These are phyloP conservation scores for Colletotrichum theobromicola DNA, from an alignment of 2,329 filamentous ascomycete genomes.

Conservation along the genomic window DNA sequence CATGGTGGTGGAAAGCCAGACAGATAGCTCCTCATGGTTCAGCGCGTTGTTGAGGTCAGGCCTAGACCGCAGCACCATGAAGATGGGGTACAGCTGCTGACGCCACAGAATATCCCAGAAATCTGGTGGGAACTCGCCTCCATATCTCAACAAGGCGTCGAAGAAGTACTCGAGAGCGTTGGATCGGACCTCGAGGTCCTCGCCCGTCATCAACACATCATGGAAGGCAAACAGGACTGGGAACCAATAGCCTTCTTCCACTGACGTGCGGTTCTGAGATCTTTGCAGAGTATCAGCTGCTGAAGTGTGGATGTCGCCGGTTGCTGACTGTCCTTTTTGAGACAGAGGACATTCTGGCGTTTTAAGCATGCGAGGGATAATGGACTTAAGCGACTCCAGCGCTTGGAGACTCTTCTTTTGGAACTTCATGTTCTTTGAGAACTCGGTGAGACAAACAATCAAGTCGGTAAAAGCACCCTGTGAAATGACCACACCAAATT, in stretches of 20 bases:
- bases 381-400: slow-evolving; percentile 92
- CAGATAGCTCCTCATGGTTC: slow-evolving; percentile 95
- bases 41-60: slow-evolving; percentile 95
- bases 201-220: slow-evolving; percentile 98
- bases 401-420: slow-evolving; percentile 98
- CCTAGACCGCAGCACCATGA: slow-evolving; percentile 95
- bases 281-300: slow-evolving; percentile 48
- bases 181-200: slow-evolving; percentile 94
- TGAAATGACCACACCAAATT: slow-evolving; percentile 94
- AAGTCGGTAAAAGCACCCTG: slow-evolving; percentile 97
- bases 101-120: slow-evolving; percentile 99
- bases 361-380: slow-evolving; percentile 92
- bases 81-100: slow-evolving; percentile 96
- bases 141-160: slow-evolving; percentile 87
- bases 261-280: slow-evolving; percentile 78
- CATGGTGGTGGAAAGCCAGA: slow-evolving; percentile 99
- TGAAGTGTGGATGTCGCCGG: slow-evolving; percentile 42
- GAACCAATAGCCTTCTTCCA: slow-evolving; percentile 99
- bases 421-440: slow-evolving; percentile 98
- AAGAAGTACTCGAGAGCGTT: slow-evolving; percentile 96
- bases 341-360: slow-evolving; percentile 95
- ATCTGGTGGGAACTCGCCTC: slow-evolving; percentile 86
- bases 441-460: slow-evolving; percentile 95
- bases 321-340: slow-evolving; percentile 52
- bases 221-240: slow-evolving; percentile 98